phyloP scores from a whole-genome alignment of 73 alveolate species.

The Blepharisma japonicum region DNA sequence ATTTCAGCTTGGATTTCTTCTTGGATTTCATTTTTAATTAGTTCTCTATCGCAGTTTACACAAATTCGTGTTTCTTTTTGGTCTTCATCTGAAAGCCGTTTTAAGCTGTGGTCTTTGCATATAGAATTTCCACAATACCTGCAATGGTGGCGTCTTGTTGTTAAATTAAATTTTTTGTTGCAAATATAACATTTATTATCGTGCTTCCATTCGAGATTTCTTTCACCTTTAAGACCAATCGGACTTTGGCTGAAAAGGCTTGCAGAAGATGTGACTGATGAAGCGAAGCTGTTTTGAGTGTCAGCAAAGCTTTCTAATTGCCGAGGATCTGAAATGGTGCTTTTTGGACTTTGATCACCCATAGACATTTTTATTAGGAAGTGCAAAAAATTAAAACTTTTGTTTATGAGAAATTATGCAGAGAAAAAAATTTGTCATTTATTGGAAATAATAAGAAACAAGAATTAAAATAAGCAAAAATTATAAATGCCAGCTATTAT shows the following conservation, averaged over 20 bases:
- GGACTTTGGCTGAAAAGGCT: neutral
- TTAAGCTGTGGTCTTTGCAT: neutral
- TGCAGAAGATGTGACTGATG: no score
- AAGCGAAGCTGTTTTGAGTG: no score
- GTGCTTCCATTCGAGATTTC: neutral
- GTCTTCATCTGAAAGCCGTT: neutral
- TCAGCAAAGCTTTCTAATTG: no score
- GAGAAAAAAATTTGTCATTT: no score
- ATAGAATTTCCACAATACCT: neutral
- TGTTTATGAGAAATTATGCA: no score
- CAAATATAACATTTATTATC: slow-evolving; percentile 14
- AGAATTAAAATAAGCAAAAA: no score
- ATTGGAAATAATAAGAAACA: no score
- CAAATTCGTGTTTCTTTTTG: slow-evolving; percentile 1
- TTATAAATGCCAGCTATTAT: no score
- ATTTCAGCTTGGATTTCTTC: neutral
- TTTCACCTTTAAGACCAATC: neutral
- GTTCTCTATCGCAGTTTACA: slow-evolving; percentile 1
- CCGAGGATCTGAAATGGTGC: no score
- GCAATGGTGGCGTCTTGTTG: neutral
- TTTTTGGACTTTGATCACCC: no score
- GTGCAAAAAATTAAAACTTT: no score
- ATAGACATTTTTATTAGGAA: no score
- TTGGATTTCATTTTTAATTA: slow-evolving; percentile 1
- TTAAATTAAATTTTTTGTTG: slow-evolving; percentile 15